phyloP scores from a whole-genome alignment of 441 rosid genomes.

The Isatis lusitanica region DNA sequence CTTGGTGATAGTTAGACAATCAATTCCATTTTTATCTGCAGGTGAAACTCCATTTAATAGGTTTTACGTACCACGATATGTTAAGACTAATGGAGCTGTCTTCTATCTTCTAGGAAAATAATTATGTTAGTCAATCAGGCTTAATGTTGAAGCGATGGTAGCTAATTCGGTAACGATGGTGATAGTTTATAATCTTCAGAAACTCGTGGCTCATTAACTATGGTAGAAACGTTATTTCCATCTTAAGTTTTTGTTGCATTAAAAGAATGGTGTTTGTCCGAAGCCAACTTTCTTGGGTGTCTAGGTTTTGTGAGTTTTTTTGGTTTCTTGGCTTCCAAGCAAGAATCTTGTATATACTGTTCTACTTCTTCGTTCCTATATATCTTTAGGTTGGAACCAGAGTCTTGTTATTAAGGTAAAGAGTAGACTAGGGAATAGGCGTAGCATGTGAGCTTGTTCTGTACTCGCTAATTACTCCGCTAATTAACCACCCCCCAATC shows the following conservation, averaged over 20 bases:
- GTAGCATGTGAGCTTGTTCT: neutral
- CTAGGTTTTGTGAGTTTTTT: neutral
- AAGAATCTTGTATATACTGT: neutral
- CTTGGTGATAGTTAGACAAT: neutral
- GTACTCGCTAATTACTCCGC: neutral
- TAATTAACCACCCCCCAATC: too few relatives aligned
- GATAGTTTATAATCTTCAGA: neutral
- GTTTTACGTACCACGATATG: neutral
- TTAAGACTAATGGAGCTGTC: neutral
- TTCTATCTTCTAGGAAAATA: neutral
- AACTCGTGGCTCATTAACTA: neutral
- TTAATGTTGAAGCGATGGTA: too few relatives aligned
- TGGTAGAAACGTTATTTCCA: neutral
- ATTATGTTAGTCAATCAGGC: neutral
- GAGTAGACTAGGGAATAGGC: neutral
- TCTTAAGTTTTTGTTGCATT: neutral
- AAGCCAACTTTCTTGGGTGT: neutral
- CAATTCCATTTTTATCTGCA: neutral
- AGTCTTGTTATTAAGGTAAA: neutral
- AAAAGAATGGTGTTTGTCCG: neutral
- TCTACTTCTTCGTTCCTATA: neutral
- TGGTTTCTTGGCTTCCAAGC: constrained; percentile 8
- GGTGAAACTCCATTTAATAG: neutral
- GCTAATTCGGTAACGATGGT: neutral
- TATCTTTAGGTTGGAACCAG: neutral